Evolutionary conservation across 352 stramenopile genomes (phyloP).

Genomic region (Saprolegnia parasitica): DNA sequence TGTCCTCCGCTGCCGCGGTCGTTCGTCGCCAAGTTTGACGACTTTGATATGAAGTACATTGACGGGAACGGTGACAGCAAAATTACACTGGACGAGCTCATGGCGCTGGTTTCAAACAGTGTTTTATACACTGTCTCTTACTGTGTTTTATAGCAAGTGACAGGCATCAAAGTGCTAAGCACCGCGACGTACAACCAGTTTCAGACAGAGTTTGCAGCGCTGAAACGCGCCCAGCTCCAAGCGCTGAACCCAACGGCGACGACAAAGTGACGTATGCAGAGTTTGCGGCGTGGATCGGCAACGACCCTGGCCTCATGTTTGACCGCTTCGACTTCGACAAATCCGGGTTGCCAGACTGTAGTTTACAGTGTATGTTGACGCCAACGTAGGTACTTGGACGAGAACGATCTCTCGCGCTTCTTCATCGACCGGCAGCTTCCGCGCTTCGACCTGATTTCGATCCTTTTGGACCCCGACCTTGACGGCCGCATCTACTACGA

Average conservation of each 20-base stretch:
- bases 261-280: constrained; percentile 59
- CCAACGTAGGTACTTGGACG: constrained; percentile 51
- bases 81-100: constrained; percentile 60
- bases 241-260: constrained; percentile 49
- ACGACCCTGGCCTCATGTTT: constrained; percentile 75
- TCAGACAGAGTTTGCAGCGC: constrained; percentile 48
- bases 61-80: constrained; percentile 63
- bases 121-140: constrained; percentile 27
- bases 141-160: constrained; percentile 13
- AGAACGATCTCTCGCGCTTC: constrained; percentile 67
- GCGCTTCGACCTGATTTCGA: constrained; percentile 54
- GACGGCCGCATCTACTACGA: constrained; percentile 78
- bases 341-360: constrained; percentile 36
- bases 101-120: constrained; percentile 2
- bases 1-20: constrained; percentile 46
- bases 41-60: constrained; percentile 65
- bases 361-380: background rate
- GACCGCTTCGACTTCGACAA: constrained; percentile 82
- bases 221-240: constrained; percentile 52
- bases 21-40: constrained; percentile 64
- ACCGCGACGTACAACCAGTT: constrained; percentile 39
- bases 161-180: constrained; percentile 42
- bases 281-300: constrained; percentile 65
- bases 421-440: constrained; percentile 71
- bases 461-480: constrained; percentile 76